Percentiles rank a stretch among this genome's conserved stretches.
Conservation (phyloP, 2,329 filamentous ascomycete species). For the Blastomyces gilchristii region DNA sequence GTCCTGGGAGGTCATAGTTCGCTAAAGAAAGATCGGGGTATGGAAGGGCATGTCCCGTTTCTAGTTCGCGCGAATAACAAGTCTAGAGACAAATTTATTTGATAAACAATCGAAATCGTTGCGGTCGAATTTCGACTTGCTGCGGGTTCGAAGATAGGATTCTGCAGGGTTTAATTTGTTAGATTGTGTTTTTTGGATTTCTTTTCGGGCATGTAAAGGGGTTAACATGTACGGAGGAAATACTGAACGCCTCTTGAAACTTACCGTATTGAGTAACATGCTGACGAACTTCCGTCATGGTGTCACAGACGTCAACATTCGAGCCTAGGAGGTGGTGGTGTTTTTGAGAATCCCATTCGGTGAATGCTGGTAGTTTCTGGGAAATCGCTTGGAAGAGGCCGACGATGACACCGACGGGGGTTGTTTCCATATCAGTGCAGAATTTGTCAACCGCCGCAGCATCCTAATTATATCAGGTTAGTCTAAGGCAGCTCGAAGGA, state of each 20-base stretch:
- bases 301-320: conserved; percentile 84
- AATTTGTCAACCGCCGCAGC: conserved; percentile 80
- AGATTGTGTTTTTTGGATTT: conserved; percentile 24
- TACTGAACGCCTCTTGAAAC: conserved; percentile 30
- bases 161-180: conserved; percentile 48
- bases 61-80: conserved; percentile 90
- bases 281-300: conserved; percentile 88
- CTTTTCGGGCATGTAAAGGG: background rate
- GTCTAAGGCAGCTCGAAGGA: background rate
- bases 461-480: conserved; percentile 40
- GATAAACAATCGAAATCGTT: conserved; percentile 90
- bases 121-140: conserved; percentile 73
- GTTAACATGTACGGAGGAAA: background rate
- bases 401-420: conserved; percentile 89
- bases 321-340: conserved; percentile 86
- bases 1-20: no score
- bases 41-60: conserved; percentile 6
- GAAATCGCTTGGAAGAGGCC: conserved; percentile 96
- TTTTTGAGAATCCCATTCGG: conserved; percentile 86
- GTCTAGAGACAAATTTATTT: conserved; percentile 93
- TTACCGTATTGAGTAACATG: conserved; percentile 91
- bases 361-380: conserved; percentile 84
- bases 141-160: conserved; percentile 70
- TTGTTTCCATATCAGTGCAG: conserved; percentile 93
- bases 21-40: background rate